Conservation (phyloP, 2,329 filamentous ascomycete species). For the Colletotrichum filicis region DNA sequence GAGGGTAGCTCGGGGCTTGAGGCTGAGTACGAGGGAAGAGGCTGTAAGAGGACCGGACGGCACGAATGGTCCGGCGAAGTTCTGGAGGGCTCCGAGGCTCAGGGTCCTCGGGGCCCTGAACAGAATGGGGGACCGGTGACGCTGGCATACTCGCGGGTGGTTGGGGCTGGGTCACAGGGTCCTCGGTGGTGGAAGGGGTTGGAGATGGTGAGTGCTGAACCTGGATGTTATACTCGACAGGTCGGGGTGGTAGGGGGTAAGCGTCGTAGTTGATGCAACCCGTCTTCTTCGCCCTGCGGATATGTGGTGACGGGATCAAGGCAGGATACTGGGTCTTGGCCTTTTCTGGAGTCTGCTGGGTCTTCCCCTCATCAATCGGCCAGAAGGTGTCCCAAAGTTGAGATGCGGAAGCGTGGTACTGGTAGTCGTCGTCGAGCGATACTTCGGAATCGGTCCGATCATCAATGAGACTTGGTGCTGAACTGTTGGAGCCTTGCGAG, state of each 20-base stretch:
- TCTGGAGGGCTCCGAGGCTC: constrained; percentile 3
- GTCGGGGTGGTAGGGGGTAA: constrained; percentile 40
- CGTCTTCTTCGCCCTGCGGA: constrained; percentile 34
- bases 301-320: constrained; percentile 36
- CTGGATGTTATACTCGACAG: constrained; percentile 35
- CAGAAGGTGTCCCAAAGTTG: constrained; percentile 66
- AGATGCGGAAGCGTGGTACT: constrained; percentile 56
- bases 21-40: constrained; percentile 33
- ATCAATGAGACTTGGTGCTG: constrained; percentile 61
- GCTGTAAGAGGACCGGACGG: constrained; percentile 36
- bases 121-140: constrained; percentile 7
- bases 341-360: constrained; percentile 27
- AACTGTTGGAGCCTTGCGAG: constrained; percentile 50
- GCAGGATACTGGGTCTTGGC: constrained; percentile 33
- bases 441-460: constrained; percentile 62
- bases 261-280: constrained; percentile 35
- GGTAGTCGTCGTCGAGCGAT: constrained; percentile 62
- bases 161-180: constrained; percentile 29
- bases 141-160: constrained; percentile 17
- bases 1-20: constrained; percentile 5
- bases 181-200: constrained; percentile 2
- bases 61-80: constrained; percentile 37
- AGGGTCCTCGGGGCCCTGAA: constrained; percentile 7
- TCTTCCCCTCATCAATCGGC: constrained; percentile 39
- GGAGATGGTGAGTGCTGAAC: constrained; percentile 15